Evolutionary conservation across 2,329 filamentous ascomycete species (phyloP), one percentile per base, ranked within the genome.

Genomic region (Neofusicoccum laricinum): DNA sequence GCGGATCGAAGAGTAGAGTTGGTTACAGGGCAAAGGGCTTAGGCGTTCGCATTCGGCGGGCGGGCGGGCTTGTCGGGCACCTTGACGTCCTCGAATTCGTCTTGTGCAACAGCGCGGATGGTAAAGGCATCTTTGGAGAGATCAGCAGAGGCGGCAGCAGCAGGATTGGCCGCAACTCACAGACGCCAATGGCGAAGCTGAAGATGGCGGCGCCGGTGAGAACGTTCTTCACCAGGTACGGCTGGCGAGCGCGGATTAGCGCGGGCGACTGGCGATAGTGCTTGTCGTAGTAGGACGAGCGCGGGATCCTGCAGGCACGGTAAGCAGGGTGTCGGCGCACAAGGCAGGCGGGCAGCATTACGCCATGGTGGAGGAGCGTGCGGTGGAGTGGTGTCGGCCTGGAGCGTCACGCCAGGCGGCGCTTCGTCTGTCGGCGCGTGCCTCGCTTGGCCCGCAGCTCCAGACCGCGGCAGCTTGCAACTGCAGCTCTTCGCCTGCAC

Each of bases 31-130:
- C 10, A 17, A 5, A 8, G 53, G 8, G 53, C 19, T 34, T 41
- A 63, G 21, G 59, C 36, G 63, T 68, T 67, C n/a, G 67, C 67
- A 57, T 70, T 64, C 43, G 79, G 72, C n/a, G 81, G 77, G 66
- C 83, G 79, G 57, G 79, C 77, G 53, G 91, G 89, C 61, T 85
- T 82, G 75, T 92, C 90, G 32, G 95, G 95, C 41, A 98, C 89
- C 75, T 92, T 89, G 71, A 98, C 93, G 75, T 99, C 95, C 65
- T 93, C 91, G 80, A 99, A 99, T 69, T 97, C 92, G 78, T 98
- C 95, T 79, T 98, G 95, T 48, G 94, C 92, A 73, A 99, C 91
- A 63, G 92, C 92, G 69, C 84, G 86, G 75, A 99, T 90, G 46
- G 89, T 91, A 76, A 86, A 91, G 63, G 84, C 80, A 74, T 91